phyloP scores from a whole-genome alignment of 2,329 filamentous ascomycete genomes.

The Paradendryphiella salina region DNA sequence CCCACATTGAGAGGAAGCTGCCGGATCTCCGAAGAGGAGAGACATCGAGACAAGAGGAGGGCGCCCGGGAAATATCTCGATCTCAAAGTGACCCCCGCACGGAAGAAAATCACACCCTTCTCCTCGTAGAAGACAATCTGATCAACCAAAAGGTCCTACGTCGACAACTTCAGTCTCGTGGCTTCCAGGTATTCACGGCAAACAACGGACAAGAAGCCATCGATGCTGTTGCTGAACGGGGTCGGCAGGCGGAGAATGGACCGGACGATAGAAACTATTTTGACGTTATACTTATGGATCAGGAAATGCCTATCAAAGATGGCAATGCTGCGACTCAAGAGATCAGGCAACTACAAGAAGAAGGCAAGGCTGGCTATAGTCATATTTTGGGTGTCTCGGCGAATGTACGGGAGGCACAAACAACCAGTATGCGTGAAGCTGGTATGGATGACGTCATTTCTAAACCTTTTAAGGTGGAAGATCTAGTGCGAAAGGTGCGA shows the following conservation, averaged over 20 bases:
- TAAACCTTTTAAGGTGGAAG: slow-evolving; percentile 47
- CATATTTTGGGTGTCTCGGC: slow-evolving; percentile 48
- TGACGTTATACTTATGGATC: slow-evolving; percentile 51
- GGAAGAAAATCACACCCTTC: slow-evolving; percentile 31
- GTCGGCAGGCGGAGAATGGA: slow-evolving; percentile 14
- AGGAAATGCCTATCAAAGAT: slow-evolving; percentile 53
- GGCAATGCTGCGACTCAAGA: slow-evolving; percentile 47
- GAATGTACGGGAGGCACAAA: slow-evolving; percentile 46
- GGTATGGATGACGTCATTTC: slow-evolving; percentile 48
- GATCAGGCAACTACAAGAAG: slow-evolving; percentile 46
- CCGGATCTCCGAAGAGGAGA: slow-evolving; percentile 30
- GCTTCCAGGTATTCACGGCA: slow-evolving; percentile 49
- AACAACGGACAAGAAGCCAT: slow-evolving; percentile 53
- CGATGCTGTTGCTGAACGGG: slow-evolving; percentile 42
- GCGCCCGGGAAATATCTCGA: slow-evolving; percentile 22
- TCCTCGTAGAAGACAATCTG: slow-evolving; percentile 56
- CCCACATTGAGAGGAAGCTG: slow-evolving; percentile 15
- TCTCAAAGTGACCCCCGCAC: slow-evolving; percentile 25
- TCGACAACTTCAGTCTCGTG: slow-evolving; percentile 53
- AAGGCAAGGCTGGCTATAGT: slow-evolving; percentile 38
- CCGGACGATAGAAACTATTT: slow-evolving; percentile 37
- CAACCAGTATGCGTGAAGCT: slow-evolving; percentile 37
- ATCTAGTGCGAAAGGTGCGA: slow-evolving; percentile 38
- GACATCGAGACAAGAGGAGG: slow-evolving; percentile 28
- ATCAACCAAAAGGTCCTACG: slow-evolving; percentile 56